Conservation (phyloP, 345 rosid species). For the Gossypium mustelinum region DNA sequence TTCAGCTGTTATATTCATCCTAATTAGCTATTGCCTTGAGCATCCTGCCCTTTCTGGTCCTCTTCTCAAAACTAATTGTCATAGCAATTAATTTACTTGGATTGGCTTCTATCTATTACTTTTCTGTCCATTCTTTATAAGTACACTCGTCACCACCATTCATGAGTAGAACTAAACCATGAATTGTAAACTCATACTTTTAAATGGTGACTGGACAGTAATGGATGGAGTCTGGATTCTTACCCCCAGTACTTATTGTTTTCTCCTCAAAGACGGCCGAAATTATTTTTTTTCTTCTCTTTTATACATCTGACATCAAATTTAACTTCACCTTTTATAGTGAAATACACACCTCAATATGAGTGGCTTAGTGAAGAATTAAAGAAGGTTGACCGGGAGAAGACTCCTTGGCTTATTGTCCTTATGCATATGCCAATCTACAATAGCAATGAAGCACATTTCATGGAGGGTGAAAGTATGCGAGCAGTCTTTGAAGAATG, state of each 20-base stretch:
- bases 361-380: slow-evolving; percentile 72
- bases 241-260: neutral
- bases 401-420: slow-evolving; percentile 94
- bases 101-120: neutral
- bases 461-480: slow-evolving; percentile 97
- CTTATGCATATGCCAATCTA: slow-evolving; percentile 86
- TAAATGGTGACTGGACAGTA: neutral
- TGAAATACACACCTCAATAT: slow-evolving; percentile 90
- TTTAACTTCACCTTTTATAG: slow-evolving; percentile 34
- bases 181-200: neutral
- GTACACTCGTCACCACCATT: neutral
- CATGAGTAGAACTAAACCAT: neutral
- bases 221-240: neutral
- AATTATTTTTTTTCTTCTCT: neutral
- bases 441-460: slow-evolving; percentile 84
- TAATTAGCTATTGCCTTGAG: neutral
- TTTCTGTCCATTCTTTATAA: neutral
- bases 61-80: slow-evolving; percentile 8
- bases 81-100: neutral
- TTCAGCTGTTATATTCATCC: neutral
- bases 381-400: slow-evolving; percentile 74
- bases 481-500: slow-evolving; percentile 69
- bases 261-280: neutral
- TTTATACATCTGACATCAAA: neutral
- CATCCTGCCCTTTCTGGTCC: neutral